phyloP scores from a whole-genome alignment of 2,329 filamentous ascomycete species.

The Trichoderma polysporum region DNA sequence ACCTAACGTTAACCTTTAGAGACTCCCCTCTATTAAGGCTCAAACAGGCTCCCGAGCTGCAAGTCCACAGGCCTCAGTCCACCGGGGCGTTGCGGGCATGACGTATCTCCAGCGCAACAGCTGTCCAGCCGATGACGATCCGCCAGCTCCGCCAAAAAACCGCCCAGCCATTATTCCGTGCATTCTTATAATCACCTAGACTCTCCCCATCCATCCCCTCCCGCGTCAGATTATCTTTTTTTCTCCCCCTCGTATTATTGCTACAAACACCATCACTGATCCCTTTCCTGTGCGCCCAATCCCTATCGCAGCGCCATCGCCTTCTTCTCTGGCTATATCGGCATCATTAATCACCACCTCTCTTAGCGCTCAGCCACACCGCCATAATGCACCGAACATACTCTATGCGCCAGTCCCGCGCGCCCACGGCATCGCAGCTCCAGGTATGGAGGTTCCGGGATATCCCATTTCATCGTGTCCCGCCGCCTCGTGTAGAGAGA shows the following conservation, averaged over 20 bases:
- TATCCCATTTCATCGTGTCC: neutral
- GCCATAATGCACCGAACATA: constrained; percentile 92
- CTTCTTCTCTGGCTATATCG: neutral
- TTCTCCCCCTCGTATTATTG: constrained; percentile 1
- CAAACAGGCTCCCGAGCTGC: neutral
- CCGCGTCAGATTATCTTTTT: neutral
- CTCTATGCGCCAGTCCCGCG: constrained; percentile 96
- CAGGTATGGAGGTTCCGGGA: constrained; percentile 44
- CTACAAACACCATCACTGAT: constrained; percentile 12
- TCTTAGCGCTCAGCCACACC: constrained; percentile 25
- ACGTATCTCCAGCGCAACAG: constrained; percentile 18
- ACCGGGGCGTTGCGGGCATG: constrained; percentile 6
- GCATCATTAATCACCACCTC: constrained; percentile 19
- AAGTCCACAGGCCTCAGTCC: neutral
- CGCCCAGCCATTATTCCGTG: neutral
- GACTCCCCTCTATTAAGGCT: constrained; percentile 6
- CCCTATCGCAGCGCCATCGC: neutral
- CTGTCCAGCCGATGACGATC: constrained; percentile 22
- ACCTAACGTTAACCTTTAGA: neutral
- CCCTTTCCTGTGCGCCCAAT: neutral
- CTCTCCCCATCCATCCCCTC: constrained; percentile 17
- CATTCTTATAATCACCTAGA: constrained; percentile 19
- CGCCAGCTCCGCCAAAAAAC: constrained; percentile 19
- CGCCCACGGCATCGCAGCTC: constrained; percentile 83
- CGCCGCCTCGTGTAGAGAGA: neutral